Evolutionary conservation across 495 filamentous ascomycete genomes (phyloP).

Genomic region (Neurospora discreta): DNA sequence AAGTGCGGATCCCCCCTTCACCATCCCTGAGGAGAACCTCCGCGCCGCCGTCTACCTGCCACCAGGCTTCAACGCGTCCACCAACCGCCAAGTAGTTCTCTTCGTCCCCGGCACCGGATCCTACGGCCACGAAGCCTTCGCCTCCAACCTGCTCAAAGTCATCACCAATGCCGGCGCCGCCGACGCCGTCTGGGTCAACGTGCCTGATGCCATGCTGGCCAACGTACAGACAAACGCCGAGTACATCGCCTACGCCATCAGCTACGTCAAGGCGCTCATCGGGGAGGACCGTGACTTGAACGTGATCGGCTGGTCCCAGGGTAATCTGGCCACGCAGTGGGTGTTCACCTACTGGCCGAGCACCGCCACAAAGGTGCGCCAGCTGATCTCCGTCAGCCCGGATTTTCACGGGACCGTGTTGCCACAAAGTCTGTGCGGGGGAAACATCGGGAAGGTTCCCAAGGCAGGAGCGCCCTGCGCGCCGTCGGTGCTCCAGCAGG

Average conservation of each 20-base stretch:
- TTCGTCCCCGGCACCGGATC: constrained; percentile 37
- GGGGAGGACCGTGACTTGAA: constrained; percentile 19
- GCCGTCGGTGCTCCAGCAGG: constrained; percentile 32
- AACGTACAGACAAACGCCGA: constrained; percentile 36
- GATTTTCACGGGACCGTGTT: constrained; percentile 37
- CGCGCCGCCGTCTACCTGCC: not conserved
- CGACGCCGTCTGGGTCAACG: constrained; percentile 41
- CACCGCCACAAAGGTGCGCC: constrained; percentile 20
- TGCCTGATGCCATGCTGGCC: constrained; percentile 27
- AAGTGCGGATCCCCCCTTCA: not conserved
- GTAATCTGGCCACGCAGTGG: constrained; percentile 37
- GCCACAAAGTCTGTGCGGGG: constrained; percentile 14
- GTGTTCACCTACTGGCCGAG: constrained; percentile 44
- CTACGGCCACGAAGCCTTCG: constrained; percentile 26
- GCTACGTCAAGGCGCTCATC: constrained; percentile 33
- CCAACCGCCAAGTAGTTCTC: constrained; percentile 12
- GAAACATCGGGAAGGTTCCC: not conserved
- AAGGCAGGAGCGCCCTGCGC: constrained; percentile 16
- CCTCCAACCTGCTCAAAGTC: constrained; percentile 34
- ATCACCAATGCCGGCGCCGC: constrained; percentile 17
- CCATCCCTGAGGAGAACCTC: not conserved
- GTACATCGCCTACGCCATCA: constrained; percentile 31
- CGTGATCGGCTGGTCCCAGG: constrained; percentile 41
- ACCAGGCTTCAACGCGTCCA: not conserved
- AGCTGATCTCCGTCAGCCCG: constrained; percentile 34